Base-by-base conservation (phyloP, 768 basidiomycete genomes). In the Fomitopsis serialis region DNA sequence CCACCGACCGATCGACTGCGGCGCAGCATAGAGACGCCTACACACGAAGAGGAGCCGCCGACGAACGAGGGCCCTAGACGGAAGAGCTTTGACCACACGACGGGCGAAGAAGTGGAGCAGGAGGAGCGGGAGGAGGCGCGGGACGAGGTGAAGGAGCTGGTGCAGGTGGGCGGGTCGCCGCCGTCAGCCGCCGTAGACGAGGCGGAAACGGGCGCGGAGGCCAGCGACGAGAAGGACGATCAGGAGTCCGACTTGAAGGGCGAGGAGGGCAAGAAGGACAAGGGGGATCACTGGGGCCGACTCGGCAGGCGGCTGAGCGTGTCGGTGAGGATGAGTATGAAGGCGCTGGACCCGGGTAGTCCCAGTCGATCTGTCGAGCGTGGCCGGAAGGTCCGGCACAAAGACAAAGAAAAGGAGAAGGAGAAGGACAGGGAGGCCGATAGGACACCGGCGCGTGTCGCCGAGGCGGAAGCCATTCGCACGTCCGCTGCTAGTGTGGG, bases 291-390 rank as follows among this genome's bases (percentile, higher is more conserved):
- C 25, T 89, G 86, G 86, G 71, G 77, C n/a, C 85, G 80, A 63
- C 59, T 89, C 37, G 78, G 85, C 12, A 72, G 82, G 60, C 72
- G 86, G 54, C 76, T 89, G 51, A 86, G 82, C 60, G 68, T 82
- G 56, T 74, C 77, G 4, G 78, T 87, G 51, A 76, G 78, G 24
- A 66, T 82, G 24, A 51, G 57, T 7, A 46, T 52, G 45, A 45
- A 54, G 63, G 47, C 67, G 65, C 58, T 47, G 58, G 63, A 61
- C 63, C 56, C 65, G 62, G 50, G 58, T 3, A 55, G 57, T 24
- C 52, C 55, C 2, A 61, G 55, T 35, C 60, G 60, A 24, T 49
- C 59, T 24, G 53, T 57, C 44, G 62, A 63, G 45, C 60, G 62
- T 24, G 62, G 60, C 36, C 54, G 58, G 60, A 68, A 46, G 53